A percentile compares a stretch with the other conserved stretches of the same genome.
Evolutionary conservation across 2,329 filamentous ascomycete species (phyloP).

Genomic region (Basipetospora chlamydospora): DNA sequence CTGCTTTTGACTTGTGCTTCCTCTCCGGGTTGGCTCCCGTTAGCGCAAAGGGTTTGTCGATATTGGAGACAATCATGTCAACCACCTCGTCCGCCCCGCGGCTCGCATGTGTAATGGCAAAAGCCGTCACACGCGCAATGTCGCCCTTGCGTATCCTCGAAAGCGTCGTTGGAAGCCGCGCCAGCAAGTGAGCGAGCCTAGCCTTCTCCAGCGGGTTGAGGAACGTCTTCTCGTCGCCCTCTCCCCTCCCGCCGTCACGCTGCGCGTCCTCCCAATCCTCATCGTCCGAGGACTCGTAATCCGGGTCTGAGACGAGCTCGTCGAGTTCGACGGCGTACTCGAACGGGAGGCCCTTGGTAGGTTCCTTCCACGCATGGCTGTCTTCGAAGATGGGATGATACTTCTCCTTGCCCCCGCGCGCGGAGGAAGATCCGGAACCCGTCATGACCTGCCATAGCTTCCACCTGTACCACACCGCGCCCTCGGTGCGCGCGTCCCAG

Average conservation of each 20-base stretch:
- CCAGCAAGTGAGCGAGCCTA: constrained; percentile 70
- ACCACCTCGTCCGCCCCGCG: constrained; percentile 81
- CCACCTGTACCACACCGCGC: constrained; percentile 86
- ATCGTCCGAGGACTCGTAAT: constrained; percentile 78
- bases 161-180: constrained; percentile 62
- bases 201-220: constrained; percentile 74
- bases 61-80: constrained; percentile 72
- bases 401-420: constrained; percentile 20
- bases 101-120: constrained; percentile 78
- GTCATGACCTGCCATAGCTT: constrained; percentile 78
- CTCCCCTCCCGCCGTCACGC: too few species aligned
- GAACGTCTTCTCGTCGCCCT: constrained; percentile 52
- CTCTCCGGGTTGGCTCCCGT: constrained; percentile 23
- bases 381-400: constrained; percentile 60
- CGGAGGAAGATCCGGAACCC: constrained; percentile 22
- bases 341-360: constrained; percentile 58
- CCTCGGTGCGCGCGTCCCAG: constrained; percentile 68
- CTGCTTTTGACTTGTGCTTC: constrained; percentile 39
- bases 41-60: constrained; percentile 61
- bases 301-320: constrained; percentile 68
- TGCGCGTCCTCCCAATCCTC: too few species aligned
- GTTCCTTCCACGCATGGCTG: constrained; percentile 62
- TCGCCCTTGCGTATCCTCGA: constrained; percentile 69
- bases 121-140: constrained; percentile 70
- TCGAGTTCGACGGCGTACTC: constrained; percentile 66